These are phyloP conservation scores for Keqinozyma sinolaborantium DNA, from an alignment of 1,139 yeast genomes.

Conservation along the genomic window DNA sequence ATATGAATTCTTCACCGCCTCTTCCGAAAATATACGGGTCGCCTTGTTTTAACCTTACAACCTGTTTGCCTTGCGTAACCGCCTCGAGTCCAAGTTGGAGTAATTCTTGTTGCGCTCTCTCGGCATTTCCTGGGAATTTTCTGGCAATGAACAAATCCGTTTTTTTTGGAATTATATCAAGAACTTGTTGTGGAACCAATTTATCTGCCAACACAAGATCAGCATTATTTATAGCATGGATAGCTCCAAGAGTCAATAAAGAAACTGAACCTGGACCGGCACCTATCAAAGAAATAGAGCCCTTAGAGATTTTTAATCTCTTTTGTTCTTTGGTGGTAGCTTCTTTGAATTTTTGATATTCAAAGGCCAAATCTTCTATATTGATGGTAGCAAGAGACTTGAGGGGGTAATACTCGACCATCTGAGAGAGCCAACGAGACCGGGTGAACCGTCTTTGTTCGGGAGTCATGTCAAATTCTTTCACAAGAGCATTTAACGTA, in stretches of 20 bases:
- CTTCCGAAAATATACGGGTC: conserved; percentile 97
- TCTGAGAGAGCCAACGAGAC: conserved; percentile 82
- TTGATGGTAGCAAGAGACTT: conserved; percentile 54
- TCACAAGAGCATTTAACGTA: conserved; percentile 57
- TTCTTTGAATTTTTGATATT: conserved; percentile 4
- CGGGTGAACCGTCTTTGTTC: conserved; percentile 56
- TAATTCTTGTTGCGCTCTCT: conserved; percentile 84
- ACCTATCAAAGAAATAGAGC: conserved; percentile 77
- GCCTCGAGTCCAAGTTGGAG: conserved; percentile 66
- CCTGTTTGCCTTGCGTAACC: conserved; percentile 62
- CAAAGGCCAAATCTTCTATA: conserved; percentile 45
- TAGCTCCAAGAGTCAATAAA: conserved; percentile 80
- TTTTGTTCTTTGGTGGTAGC: conserved; percentile 1
- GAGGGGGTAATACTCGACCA: conserved; percentile 89
- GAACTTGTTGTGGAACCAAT: conserved; percentile 83
- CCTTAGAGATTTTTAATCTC: conserved; percentile 23
- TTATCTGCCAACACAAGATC: conserved; percentile 88
- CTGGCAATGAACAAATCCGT: conserved; percentile 83
- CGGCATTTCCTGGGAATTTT: conserved; percentile 97
- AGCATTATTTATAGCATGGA: conserved; percentile 75
- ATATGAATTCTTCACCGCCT: conserved; percentile 88
- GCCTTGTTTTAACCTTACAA: conserved; percentile 91
- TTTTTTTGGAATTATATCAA: conserved; percentile 70
- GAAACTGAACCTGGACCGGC: conserved; percentile 93
- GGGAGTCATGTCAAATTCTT: conserved; percentile 54